Base-by-base conservation (phyloP, 768 basidiomycete genomes). In the Filobasidium wieringae region DNA sequence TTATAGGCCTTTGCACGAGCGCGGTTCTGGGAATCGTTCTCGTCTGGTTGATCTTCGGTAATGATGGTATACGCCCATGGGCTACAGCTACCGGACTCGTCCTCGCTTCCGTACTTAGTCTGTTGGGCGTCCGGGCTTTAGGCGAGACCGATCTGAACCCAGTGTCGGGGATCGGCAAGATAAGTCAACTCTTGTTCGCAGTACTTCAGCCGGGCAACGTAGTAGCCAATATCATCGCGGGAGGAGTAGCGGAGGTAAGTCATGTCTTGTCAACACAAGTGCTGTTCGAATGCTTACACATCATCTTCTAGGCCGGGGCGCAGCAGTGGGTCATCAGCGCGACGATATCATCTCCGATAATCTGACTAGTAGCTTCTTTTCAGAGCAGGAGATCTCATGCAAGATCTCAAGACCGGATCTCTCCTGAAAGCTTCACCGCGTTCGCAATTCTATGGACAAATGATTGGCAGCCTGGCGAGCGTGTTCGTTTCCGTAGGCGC, bases 151-250 rank as follows among this genome's bases (percentile, higher is more conserved):
- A 97, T 71, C 76, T 97, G 34, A 76, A 77, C 59, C 76, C 76
- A 0, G 74, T 76, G 34, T 72, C 87, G 40, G 93, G 91, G 1
- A 78, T 96, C 33, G 93, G 93, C 1, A 97, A 97, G 73, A 84
- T 96, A 61, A 89, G 87, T 22, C 93, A 97, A 67, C 78, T 97
- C 17, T 78, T 95, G 59, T 97, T 97, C 65, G 91, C 91, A 7
- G 85, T 92, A 78, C 80, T 95, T 37, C 89, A 92, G 68, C 90
- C 91, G 2, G 87, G 88, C 24, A 93, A 93, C 67, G 82, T 95
- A 19, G 88, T 95, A n/a, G 93, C 93, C 0, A 97, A 96, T 68
- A 87, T 97, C 67, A 88, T 97, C 43, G 93, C 93, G 1, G 92
- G 92, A 4, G 91, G 89, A 30, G 88, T 95, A n/a, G 86, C 89